Base-by-base conservation (phyloP, 2,329 filamentous ascomycete species). In the Pseudogymnoascus sp. region DNA sequence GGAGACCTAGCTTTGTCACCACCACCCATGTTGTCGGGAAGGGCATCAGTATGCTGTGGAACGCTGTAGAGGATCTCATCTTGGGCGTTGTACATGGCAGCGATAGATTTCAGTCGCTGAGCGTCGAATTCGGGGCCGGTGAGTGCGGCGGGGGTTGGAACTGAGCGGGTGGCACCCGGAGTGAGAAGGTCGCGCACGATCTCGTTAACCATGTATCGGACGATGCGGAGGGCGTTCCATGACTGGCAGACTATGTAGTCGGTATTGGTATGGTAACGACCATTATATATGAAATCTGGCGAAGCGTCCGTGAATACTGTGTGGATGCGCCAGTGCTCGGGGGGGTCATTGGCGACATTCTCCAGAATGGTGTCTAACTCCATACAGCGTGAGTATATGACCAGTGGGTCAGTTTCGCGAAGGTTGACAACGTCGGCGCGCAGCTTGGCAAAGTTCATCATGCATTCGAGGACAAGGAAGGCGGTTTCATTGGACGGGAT, bases 361-460 rank as follows among this genome's bases (percentile, higher is more conserved):
- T 66, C 15, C 4, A 69, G 61, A 18, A 62, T 39, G 9, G 62
- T 60, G 61, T 72, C 69, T 1, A 72, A n/a, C 9, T 67, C 65
- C 2, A 71, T 60, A 12, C 64, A 67, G 25, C 42, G 59, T 3
- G 42, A 18, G 2, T 72, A 40, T 25, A 72, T 69, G 18, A 61
- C 58, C 5, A 61, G 25, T 1, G 63, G 62, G 37, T 67, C 66
- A 3, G 61, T 48, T 29, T 48, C 25, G 25, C 7, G 25, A 29
- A 5, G 15, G 18, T 59, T 68, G 12, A 71, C 70, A 45, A 81
- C 72, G 60, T 79, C 73, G 31, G 71, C 68, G 48, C 79, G 76
- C 12, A 82, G 74, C 21, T 78, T 71, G 36, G 80, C 71, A 63
- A 82, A 70, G 40, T 73, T 68, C 27, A 74, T 69, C 42, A 48